phyloP scores from a whole-genome alignment of 2,329 filamentous ascomycete species.

The Fusarium nurragi region DNA sequence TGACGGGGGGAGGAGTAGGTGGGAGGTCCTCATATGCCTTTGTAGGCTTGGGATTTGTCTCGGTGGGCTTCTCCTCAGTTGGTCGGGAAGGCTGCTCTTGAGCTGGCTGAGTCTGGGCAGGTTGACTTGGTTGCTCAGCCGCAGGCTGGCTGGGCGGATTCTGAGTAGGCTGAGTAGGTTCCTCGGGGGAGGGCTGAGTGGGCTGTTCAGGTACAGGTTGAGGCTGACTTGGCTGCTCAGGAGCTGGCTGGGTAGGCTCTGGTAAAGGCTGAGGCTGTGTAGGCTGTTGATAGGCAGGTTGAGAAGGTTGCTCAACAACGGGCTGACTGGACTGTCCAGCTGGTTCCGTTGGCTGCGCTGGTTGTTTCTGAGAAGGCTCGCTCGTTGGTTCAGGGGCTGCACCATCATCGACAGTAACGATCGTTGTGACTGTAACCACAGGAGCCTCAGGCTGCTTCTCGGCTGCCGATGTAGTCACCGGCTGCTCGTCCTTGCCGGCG shows the following conservation, averaged over 20 bases:
- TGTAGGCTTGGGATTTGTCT: constrained; percentile 18
- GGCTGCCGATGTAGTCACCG: constrained; percentile 23
- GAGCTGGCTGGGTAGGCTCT: constrained; percentile 8
- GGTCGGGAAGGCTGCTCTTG: constrained; percentile 9
- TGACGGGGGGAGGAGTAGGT: constrained; percentile 17
- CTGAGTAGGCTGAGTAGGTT: constrained; percentile 3
- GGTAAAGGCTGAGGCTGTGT: constrained; percentile 4
- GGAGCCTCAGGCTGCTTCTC: constrained; percentile 30
- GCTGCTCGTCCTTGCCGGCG: constrained; percentile 10
- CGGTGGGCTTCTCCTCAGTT: constrained; percentile 13
- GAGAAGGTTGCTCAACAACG: constrained; percentile 8
- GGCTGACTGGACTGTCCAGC: constrained; percentile 1
- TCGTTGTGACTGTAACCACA: constrained; percentile 46
- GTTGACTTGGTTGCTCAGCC: constrained; percentile 6
- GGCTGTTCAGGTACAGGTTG: constrained; percentile 9
- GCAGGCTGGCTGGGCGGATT: constrained; percentile 9
- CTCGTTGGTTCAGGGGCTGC: constrained; percentile 18
- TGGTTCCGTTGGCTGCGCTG: constrained; percentile 9
- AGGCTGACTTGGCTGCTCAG: constrained; percentile 10
- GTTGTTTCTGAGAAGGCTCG: constrained; percentile 18
- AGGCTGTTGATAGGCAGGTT: constrained; percentile 14
- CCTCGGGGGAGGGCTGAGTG: constrained; percentile 4
- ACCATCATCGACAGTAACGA: constrained; percentile 45
- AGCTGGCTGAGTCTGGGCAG: constrained; percentile 7
- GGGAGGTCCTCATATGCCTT: constrained; percentile 17